Percentiles rank a stretch among this genome's conserved stretches.
phyloP scores from a whole-genome alignment of 176 grass and related monocot species.

The Triticum urartu region DNA sequence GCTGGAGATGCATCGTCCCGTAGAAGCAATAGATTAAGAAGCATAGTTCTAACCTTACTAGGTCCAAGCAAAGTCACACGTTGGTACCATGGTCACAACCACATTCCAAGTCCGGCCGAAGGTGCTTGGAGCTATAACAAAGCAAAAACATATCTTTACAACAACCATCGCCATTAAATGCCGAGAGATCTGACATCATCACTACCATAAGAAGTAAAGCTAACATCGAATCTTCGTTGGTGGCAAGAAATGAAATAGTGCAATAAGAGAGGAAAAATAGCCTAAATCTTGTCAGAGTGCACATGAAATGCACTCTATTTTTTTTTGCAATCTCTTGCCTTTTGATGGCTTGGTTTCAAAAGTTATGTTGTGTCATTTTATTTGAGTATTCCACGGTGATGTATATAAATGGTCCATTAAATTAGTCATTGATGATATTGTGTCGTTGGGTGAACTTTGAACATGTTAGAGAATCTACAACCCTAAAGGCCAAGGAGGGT shows the following conservation, averaged over 20 bases:
- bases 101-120: background rate
- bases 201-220: background rate
- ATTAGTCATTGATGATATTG: background rate
- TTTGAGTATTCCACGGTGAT: background rate
- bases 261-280: background rate
- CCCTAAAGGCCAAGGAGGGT: background rate
- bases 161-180: background rate
- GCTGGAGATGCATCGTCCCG: background rate
- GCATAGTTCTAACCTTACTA: background rate
- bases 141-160: background rate
- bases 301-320: no score
- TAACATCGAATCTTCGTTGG: no score
- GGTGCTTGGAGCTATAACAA: background rate
- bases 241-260: background rate
- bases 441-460: background rate
- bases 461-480: background rate
- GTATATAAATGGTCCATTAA: background rate
- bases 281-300: background rate
- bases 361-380: background rate
- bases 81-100: background rate
- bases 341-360: background rate
- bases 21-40: background rate
- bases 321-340: background rate
- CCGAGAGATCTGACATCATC: background rate
- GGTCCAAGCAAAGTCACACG: background rate